phyloP scores from a whole-genome alignment of 345 rosid species.

The Reutealis trisperma region DNA sequence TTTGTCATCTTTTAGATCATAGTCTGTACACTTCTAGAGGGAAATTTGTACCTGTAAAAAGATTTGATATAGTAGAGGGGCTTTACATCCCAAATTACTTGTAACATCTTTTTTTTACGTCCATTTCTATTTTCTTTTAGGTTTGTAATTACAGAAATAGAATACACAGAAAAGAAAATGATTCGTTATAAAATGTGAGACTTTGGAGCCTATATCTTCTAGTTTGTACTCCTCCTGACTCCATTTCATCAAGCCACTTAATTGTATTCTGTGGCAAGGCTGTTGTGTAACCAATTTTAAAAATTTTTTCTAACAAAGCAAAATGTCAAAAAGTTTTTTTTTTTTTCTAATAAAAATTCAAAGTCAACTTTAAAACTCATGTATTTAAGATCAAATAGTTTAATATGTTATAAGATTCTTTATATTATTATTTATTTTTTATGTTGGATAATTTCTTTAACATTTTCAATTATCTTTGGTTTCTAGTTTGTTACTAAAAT shows the following conservation, averaged over 20 bases:
- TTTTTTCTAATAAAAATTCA: too few species aligned
- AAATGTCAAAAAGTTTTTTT: too few species aligned
- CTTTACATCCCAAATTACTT: neutral
- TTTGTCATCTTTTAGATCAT: conserved; percentile 14
- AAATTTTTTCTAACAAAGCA: too few species aligned
- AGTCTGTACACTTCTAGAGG: neutral
- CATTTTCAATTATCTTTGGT: too few species aligned
- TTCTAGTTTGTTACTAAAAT: too few species aligned
- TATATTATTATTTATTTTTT: too few species aligned
- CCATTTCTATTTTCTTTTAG: neutral
- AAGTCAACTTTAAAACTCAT: too few species aligned
- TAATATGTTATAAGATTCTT: too few species aligned
- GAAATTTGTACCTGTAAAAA: conserved; percentile 24
- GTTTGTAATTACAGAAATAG: conserved; percentile 18
- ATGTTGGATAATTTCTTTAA: too few species aligned
- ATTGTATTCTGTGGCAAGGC: neutral
- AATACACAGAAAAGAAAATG: neutral
- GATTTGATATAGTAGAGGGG: conserved; percentile 5
- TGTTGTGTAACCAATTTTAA: too few species aligned
- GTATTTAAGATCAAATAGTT: too few species aligned
- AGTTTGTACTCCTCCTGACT: neutral
- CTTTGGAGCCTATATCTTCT: neutral
- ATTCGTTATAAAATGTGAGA: neutral
- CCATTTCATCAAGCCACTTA: neutral
- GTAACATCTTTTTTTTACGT: neutral